Base-by-base conservation (phyloP, 768 basidiomycete species). In the Mycena metata region DNA sequence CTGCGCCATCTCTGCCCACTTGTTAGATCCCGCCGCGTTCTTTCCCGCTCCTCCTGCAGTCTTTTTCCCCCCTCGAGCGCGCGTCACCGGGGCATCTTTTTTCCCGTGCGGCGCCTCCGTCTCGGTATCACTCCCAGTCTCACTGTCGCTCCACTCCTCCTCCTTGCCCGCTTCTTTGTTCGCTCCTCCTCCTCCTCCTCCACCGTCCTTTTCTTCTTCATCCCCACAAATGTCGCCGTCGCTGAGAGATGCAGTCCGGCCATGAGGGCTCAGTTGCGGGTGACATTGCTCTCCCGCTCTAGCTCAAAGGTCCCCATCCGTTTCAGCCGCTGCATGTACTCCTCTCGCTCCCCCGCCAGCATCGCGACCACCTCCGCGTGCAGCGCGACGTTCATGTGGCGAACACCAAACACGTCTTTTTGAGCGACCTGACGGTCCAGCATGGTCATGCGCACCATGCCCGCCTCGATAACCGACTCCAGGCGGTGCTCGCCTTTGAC, bases 181-280 rank as follows among this genome's bases (percentile, higher is more conserved):
- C 39, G 42, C 39, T 12, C 19, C 60, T 0, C 35, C 45, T 33
- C 47, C 51, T 51, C 41, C 12, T 23, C 47, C n/a, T 15, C 55
- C 19, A 11, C 41, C 35, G 41, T 19, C 24, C 45, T 51, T 35
- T 46, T 47, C 41, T 15, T 26, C 13, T 42, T 58, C 64, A 66
- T 66, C 9, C 64, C 64, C 9, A 52, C 19, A 17, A 66, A 60
- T 5, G 26, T 16, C 21, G 30, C 12, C 16, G 21, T 33, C 0
- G 3, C 5, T 8, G 2, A 2, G 7, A 66, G 42, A 0, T 23
- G 49, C 19, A 42, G 6, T 15, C 45, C 50, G 1, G 1, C 8
- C 9, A 3, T 23, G 17, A 16, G 21, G 5, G 16, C 33, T 2
- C 42, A 26, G 21, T 66, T 42, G 2, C 50, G 57, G 10, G 50